Conservation (phyloP, 371 early-diverging fungal species). For the Saksenaea vasiformis region DNA sequence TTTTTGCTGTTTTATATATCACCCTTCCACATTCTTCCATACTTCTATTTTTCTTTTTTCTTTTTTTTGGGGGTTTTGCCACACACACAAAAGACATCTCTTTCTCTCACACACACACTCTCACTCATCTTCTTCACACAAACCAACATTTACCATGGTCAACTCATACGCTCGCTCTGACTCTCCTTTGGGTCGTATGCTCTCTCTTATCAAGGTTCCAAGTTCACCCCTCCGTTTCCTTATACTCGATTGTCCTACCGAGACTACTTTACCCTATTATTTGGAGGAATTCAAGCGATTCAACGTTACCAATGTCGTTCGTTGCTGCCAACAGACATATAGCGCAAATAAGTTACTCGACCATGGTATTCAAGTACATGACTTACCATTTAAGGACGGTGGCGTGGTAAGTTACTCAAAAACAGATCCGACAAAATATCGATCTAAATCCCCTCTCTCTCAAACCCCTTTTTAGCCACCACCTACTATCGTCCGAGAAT, state of each 20-base stretch:
- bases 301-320: constrained; percentile 82
- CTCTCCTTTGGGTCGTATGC: constrained; percentile 55
- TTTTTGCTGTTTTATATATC: not conserved
- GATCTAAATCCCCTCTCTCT: not conserved
- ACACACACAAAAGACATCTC: constrained; percentile 3
- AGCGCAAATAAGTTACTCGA: constrained; percentile 51
- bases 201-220: constrained; percentile 61
- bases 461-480: constrained; percentile 57
- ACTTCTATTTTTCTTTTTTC: not conserved
- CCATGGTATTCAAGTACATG: constrained; percentile 73
- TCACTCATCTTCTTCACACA: not conserved
- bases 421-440: not conserved
- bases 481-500: constrained; percentile 60
- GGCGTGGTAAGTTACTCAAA: constrained; percentile 51
- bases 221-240: constrained; percentile 68
- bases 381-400: constrained; percentile 84
- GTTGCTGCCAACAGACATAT: constrained; percentile 92
- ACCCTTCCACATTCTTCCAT: not conserved
- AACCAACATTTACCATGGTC: constrained; percentile 23
- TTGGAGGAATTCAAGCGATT: constrained; percentile 70
- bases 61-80: not conserved
- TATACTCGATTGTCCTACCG: constrained; percentile 87
- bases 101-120: not conserved
- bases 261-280: constrained; percentile 76
- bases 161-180: constrained; percentile 29